These are phyloP conservation scores for Albizia julibrissin DNA, from an alignment of 306 rosid species.

Conservation along the genomic window DNA sequence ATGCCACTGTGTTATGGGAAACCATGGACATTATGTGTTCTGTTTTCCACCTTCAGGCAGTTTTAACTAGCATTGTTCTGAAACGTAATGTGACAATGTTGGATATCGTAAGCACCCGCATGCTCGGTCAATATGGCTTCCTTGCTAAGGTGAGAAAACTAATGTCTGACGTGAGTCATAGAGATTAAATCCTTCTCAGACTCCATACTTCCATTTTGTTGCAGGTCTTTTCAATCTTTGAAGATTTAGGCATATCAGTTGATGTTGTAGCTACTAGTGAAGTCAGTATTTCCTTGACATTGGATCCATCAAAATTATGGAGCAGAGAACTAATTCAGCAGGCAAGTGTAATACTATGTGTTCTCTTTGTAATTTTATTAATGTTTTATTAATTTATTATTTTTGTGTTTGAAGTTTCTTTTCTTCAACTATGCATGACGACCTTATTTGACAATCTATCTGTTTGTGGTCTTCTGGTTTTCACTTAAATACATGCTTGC, in stretches of 20 bases:
- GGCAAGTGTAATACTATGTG: conserved; percentile 51
- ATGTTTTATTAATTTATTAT: conserved; percentile 7
- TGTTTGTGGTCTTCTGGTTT: background rate
- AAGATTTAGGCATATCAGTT: conserved; percentile 84
- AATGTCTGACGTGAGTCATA: background rate
- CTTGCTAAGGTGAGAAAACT: conserved; percentile 83
- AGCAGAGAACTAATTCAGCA: conserved; percentile 88
- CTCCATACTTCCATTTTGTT: conserved; percentile 23
- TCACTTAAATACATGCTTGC: conserved; percentile 17
- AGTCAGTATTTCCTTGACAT: conserved; percentile 83
- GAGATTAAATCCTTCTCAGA: conserved; percentile 23
- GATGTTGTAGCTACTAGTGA: conserved; percentile 90
- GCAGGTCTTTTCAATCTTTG: conserved; percentile 87
- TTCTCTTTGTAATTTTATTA: conserved; percentile 22
- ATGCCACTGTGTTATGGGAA: conserved; percentile 21
- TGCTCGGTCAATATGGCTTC: conserved; percentile 96
- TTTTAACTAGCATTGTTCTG: conserved; percentile 88
- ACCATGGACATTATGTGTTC: conserved; percentile 24
- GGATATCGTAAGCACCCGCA: conserved; percentile 97
- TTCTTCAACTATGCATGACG: background rate
- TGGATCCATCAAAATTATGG: conserved; percentile 94
- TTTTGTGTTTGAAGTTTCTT: background rate
- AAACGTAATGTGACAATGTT: conserved; percentile 90
- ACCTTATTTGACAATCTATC: background rate
- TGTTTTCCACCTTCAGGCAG: conserved; percentile 63